Evolutionary conservation across 192 early-diverging fungal species (phyloP).

Genomic region (Linnemannia exigua): DNA sequence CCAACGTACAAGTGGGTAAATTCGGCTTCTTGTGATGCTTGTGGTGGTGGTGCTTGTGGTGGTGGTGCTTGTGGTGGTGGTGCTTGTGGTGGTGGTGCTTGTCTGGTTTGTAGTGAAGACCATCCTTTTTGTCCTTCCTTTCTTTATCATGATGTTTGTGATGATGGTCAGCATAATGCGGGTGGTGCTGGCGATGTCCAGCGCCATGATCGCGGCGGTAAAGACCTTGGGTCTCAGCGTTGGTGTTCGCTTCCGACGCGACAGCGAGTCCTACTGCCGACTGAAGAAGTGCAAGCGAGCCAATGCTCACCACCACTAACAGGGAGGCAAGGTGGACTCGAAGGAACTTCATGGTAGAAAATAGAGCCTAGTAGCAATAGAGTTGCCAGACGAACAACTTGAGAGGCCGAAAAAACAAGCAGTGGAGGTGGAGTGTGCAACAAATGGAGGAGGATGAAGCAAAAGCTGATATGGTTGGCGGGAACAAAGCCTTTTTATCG

Average conservation of each 20-base stretch:
- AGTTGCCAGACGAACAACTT: conserved; percentile 6
- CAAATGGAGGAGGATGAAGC: background rate
- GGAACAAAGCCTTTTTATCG: conserved; percentile 5
- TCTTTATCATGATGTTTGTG: conserved; percentile 11
- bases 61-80: conserved; percentile 27
- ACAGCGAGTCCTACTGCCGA: conserved; percentile 4
- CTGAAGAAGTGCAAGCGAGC: conserved; percentile 19
- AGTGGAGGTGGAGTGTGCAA: conserved; percentile 10
- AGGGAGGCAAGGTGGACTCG: conserved; percentile 7
- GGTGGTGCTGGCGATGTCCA: conserved; percentile 6
- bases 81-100: conserved; percentile 53
- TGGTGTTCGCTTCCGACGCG: conserved; percentile 6
- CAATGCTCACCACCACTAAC: conserved; percentile 5
- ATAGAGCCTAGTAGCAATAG: conserved; percentile 11
- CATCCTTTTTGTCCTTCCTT: conserved; percentile 1
- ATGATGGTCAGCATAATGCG: background rate
- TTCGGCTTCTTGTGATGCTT: conserved; percentile 35
- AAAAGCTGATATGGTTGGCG: background rate
- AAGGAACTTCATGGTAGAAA: conserved; percentile 14
- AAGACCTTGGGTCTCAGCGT: conserved; percentile 12
- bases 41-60: conserved; percentile 52
- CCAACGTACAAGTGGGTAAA: conserved; percentile 5
- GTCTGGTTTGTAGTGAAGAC: conserved; percentile 31
- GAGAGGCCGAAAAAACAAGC: background rate
- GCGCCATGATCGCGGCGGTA: conserved; percentile 2